These are phyloP conservation scores for Macrolepiota dolichaula DNA, from an alignment of 768 basidiomycete genomes.

Conservation along the genomic window DNA sequence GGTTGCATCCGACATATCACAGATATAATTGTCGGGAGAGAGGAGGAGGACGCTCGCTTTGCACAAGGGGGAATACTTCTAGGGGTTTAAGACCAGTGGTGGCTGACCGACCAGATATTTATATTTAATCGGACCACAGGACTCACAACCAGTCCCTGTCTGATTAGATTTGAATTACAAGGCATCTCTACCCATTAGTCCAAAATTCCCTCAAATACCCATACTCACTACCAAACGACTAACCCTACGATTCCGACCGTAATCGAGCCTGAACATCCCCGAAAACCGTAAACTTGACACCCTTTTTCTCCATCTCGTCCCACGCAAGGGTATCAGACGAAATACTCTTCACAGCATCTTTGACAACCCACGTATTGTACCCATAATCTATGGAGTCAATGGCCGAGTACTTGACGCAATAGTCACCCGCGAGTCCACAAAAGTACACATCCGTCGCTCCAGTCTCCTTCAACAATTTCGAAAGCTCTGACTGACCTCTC, in stretches of 20 bases:
- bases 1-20: too few species aligned
- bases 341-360: slow-evolving; percentile 46
- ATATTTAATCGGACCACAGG: too few species aligned
- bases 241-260: neutral
- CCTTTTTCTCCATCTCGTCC: slow-evolving; percentile 31
- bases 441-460: slow-evolving; percentile 58
- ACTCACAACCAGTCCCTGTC: too few species aligned
- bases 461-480: slow-evolving; percentile 33
- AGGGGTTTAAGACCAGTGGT: too few species aligned
- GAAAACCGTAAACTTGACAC: slow-evolving; percentile 22
- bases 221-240: neutral
- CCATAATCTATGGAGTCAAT: slow-evolving; percentile 47
- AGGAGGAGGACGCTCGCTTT: too few species aligned
- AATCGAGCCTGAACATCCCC: slow-evolving; percentile 19
- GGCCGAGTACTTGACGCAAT: slow-evolving; percentile 65
- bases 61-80: too few species aligned
- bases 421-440: slow-evolving; percentile 74
- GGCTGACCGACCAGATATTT: too few species aligned
- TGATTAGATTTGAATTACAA: too few species aligned
- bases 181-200: neutral
- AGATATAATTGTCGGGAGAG: too few species aligned
- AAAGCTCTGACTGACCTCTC: slow-evolving; percentile 44
- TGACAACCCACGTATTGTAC: slow-evolving; percentile 49
- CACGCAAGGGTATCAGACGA: slow-evolving; percentile 28
- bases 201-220: too few species aligned